These are phyloP conservation scores for Acacia pycnantha DNA, from an alignment of 331 rosid species.

Conservation along the genomic window DNA sequence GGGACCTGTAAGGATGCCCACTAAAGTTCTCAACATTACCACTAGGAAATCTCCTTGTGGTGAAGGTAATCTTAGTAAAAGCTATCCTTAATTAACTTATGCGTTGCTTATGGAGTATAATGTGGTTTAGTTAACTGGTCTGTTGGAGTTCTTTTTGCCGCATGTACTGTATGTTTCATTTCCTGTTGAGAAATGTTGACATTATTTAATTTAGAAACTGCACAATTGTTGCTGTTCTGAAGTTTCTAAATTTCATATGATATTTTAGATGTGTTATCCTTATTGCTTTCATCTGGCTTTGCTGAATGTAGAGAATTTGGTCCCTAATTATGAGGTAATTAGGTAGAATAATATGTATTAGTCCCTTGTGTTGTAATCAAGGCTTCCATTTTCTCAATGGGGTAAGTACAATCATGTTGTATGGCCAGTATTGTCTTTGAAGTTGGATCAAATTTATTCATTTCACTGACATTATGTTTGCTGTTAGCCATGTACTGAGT, in stretches of 20 bases:
- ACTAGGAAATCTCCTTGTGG: conserved; percentile 55
- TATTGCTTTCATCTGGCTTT: too few relatives aligned
- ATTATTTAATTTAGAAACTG: background rate
- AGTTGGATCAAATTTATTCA: background rate
- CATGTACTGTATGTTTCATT: too few relatives aligned
- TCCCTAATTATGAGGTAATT: background rate
- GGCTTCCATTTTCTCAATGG: background rate
- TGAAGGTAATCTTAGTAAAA: conserved; percentile 41
- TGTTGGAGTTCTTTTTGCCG: background rate
- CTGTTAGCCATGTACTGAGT: background rate
- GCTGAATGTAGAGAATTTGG: background rate
- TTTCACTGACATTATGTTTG: background rate
- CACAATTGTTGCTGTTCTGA: too few relatives aligned
- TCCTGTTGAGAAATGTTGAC: background rate
- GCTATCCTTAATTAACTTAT: background rate
- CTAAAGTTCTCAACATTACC: conserved; percentile 49
- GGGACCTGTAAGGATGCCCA: conserved; percentile 80
- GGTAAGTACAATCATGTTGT: background rate
- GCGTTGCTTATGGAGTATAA: background rate
- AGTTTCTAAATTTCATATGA: background rate
- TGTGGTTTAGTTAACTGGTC: background rate
- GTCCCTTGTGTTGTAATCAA: background rate
- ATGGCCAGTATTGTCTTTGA: background rate
- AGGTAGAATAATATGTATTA: background rate
- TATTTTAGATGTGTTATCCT: background rate